These are phyloP conservation scores for Cyclospora cayetanensis DNA, from an alignment of 169 alveolate genomes.

Conservation along the genomic window DNA sequence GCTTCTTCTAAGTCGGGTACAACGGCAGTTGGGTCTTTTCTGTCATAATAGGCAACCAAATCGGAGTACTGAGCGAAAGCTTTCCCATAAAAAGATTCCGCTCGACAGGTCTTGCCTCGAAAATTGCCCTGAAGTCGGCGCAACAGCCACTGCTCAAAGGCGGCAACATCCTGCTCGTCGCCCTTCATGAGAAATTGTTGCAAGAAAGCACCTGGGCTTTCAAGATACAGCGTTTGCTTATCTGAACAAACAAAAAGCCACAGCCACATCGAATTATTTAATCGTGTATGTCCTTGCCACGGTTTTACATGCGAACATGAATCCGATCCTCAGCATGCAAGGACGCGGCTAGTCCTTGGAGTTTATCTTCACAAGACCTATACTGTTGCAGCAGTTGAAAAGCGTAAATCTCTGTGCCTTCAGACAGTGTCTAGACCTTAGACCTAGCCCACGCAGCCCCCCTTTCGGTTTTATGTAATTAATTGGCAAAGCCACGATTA, in stretches of 20 bases:
- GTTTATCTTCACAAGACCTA: no score
- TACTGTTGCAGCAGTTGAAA: no score
- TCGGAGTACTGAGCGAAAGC: slow-evolving; percentile 43
- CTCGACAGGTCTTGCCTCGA: slow-evolving; percentile 27
- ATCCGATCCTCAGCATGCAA: no score
- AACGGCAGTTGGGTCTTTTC: slow-evolving; percentile 11
- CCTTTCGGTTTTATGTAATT: no score
- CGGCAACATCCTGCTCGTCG: neutral
- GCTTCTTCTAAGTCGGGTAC: slow-evolving; percentile 51
- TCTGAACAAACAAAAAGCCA: neutral
- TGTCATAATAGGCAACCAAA: slow-evolving; percentile 24
- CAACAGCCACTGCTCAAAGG: slow-evolving; percentile 39
- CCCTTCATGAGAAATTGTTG: neutral
- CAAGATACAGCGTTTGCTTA: slow-evolving; percentile 36
- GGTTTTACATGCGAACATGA: no score
- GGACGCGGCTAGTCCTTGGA: no score
- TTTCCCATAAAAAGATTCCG: slow-evolving; percentile 41
- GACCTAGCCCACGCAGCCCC: no score
- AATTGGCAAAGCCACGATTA: no score
- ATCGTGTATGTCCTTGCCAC: no score
- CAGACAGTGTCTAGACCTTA: no score
- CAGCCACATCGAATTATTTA: neutral
- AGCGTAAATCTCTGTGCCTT: no score
- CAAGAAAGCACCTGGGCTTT: slow-evolving; percentile 63
- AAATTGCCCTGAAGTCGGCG: slow-evolving; percentile 54